These are phyloP conservation scores for Leishmania gerbilli DNA, from an alignment of 208 protist species.

Conservation along the genomic window DNA sequence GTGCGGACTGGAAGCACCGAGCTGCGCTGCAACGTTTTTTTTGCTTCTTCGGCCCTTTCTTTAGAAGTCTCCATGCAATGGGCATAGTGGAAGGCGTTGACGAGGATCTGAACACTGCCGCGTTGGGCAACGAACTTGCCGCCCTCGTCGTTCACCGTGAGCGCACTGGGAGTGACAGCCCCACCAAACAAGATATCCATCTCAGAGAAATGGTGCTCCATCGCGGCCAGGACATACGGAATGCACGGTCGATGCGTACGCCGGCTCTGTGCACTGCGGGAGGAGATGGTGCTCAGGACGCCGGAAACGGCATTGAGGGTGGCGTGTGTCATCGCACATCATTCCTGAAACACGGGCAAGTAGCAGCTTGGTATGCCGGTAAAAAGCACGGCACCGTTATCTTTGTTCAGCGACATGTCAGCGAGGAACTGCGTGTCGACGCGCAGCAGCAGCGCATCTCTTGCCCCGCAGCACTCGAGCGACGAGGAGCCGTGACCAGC, in stretches of 20 bases:
- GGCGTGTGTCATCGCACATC: slow-evolving; percentile 38
- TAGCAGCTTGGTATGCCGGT: slow-evolving; percentile 66
- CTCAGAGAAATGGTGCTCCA: slow-evolving; percentile 43
- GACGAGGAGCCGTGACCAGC: slow-evolving; percentile 58
- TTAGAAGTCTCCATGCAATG: slow-evolving; percentile 17
- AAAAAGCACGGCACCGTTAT: slow-evolving; percentile 51
- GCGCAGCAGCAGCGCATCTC: slow-evolving; percentile 20
- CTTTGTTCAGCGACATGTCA: slow-evolving; percentile 65
- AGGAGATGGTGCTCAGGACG: slow-evolving; percentile 68
- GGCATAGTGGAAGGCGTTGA: slow-evolving; percentile 57
- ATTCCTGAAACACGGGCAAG: slow-evolving; percentile 60
- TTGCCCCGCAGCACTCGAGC: slow-evolving; percentile 35
- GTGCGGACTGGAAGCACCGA: slow-evolving; percentile 20
- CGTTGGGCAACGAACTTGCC: slow-evolving; percentile 60
- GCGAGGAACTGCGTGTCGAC: slow-evolving; percentile 48
- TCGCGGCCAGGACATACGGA: slow-evolving; percentile 58
- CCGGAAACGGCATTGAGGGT: slow-evolving; percentile 78
- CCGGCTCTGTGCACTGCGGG: slow-evolving; percentile 46
- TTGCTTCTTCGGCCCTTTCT: slow-evolving; percentile 13
- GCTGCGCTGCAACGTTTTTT: slow-evolving; percentile 17
- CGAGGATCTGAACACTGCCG: slow-evolving; percentile 63
- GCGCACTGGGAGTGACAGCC: slow-evolving; percentile 55
- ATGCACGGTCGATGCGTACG: slow-evolving; percentile 60
- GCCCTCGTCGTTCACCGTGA: slow-evolving; percentile 71
- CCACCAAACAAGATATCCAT: slow-evolving; percentile 73